Evolutionary conservation across 148 eudicot genomes (phyloP).

Genomic region (Simmondsia chinensis): DNA sequence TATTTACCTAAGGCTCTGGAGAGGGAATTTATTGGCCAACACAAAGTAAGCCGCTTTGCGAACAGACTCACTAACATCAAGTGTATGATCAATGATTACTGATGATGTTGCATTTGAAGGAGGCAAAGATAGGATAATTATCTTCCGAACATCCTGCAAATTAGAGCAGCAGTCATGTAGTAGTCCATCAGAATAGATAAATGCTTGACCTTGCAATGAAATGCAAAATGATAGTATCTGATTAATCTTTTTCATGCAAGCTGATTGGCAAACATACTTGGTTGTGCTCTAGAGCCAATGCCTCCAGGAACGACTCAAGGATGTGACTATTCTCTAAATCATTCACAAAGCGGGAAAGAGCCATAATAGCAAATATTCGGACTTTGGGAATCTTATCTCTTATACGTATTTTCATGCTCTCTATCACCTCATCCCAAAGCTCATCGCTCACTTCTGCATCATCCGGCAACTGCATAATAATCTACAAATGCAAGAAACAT

Average conservation of each 20-base stretch:
- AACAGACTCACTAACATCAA: slow-evolving; percentile 87
- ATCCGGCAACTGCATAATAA: slow-evolving; percentile 88
- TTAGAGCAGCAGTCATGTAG: slow-evolving; percentile 8
- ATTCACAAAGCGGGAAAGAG: slow-evolving; percentile 88
- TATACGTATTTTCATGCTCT: slow-evolving; percentile 59
- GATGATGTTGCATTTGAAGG: slow-evolving; percentile 67
- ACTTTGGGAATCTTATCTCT: slow-evolving; percentile 68
- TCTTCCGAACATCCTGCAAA: slow-evolving; percentile 87
- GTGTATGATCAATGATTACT: slow-evolving; percentile 64
- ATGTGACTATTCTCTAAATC: slow-evolving; percentile 84
- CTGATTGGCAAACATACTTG: slow-evolving; percentile 40
- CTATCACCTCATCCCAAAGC: slow-evolving; percentile 91
- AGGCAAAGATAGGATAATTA: slow-evolving; percentile 66
- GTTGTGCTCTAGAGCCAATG: slow-evolving; percentile 65
- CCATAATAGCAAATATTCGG: slow-evolving; percentile 74
- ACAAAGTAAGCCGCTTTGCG: slow-evolving; percentile 88
- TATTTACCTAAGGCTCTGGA: slow-evolving; percentile 85
- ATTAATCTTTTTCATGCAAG: slow-evolving; percentile 2
- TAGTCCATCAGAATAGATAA: not conserved
- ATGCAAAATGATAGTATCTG: not conserved
- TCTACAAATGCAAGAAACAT: slow-evolving; percentile 31
- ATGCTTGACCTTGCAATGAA: too few relatives aligned
- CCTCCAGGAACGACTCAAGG: slow-evolving; percentile 62
- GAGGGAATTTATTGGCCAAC: slow-evolving; percentile 83
- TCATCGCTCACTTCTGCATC: slow-evolving; percentile 85